phyloP scores from a whole-genome alignment of 108 stramenopile species.

The Pinguiococcus pyrenoidosus region DNA sequence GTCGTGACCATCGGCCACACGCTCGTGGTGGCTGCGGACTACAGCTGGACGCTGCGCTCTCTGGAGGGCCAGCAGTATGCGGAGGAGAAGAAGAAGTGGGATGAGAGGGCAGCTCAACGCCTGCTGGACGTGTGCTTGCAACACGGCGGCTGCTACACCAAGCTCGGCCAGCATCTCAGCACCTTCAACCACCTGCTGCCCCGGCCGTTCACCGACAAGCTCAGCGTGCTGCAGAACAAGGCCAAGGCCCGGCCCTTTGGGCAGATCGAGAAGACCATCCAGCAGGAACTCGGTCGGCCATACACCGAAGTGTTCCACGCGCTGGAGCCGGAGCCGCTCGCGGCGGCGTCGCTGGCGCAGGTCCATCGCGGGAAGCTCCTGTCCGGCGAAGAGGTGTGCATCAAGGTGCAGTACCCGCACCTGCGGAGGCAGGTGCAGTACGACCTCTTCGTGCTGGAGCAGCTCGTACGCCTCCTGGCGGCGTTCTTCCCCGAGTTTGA shows the following conservation, averaged over 20 bases:
- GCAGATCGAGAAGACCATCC: constrained; percentile 12
- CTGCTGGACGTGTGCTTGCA: constrained; percentile 54
- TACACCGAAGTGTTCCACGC: constrained; percentile 56
- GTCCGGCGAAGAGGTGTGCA: constrained; percentile 54
- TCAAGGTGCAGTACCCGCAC: constrained; percentile 46
- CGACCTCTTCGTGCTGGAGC: too few species aligned
- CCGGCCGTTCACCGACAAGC: constrained; percentile 52
- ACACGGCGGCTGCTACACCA: constrained; percentile 76
- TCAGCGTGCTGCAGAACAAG: constrained; percentile 11
- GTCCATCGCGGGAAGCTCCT: constrained; percentile 49
- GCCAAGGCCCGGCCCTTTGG: constrained; percentile 3
- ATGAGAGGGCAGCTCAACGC: not conserved
- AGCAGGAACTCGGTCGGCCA: constrained; percentile 8
- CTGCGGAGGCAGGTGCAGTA: constrained; percentile 4
- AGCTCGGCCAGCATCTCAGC: constrained; percentile 78
- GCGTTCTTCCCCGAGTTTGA: too few species aligned
- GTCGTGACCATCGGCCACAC: too few species aligned
- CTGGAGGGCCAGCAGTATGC: too few species aligned
- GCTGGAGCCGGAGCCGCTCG: constrained; percentile 67
- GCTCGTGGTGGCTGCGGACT: too few species aligned
- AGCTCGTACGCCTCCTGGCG: too few species aligned
- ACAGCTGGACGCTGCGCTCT: too few species aligned
- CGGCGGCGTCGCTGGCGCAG: constrained; percentile 81
- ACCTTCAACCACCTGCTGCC: constrained; percentile 79
- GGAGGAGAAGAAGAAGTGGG: not conserved